Evolutionary conservation across 495 filamentous ascomycete genomes (phyloP), one percentile per base, ranked within the genome.

Genomic region (Staphylotrichum tortipilum): DNA sequence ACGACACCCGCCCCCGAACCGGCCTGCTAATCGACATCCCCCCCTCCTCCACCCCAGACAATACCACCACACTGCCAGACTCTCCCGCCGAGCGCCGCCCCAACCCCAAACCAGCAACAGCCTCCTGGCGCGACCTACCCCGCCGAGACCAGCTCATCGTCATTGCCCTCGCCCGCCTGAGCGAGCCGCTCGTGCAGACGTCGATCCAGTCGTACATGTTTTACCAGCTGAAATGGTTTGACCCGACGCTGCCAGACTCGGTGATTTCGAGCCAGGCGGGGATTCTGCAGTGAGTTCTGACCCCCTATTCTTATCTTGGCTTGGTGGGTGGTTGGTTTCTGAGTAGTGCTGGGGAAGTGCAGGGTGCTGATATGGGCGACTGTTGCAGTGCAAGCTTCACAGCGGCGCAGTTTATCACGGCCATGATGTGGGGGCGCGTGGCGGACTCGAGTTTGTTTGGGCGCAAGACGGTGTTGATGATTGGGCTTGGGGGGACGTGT

Each of bases 121-220:
- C 85, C 18, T 76, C 78, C n/a, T 87, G 84, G 84, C 64, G 58
- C 22, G 80, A 82, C 40, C 68, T 94, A 1, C 88, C 88, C 1
- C 71, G 77, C 44, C 91, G 89, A 56, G 71, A 78, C 50, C 88
- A 94, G 62, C 71, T 94, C 47, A 66, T 82, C 4, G 79, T 92
- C 50, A 69, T 94, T 43, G 85, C 84, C 0, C 68, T 89, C 33
- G 79, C 86, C 8, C 76, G 88, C 26, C 68, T 92, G 26, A 86
- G 85, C 18, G 87, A 92, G 58, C 87, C 87, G 3, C 70, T 92
- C 12, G 80, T 85, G 1, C 84, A 89, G 60, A 89, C 84, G 2
- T 86, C 81, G 38, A 66, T 92, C 40, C 82, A 85, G 66, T 68
- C 84, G 4, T 90, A 88, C 65, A 84, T 90, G 81, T 87, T 85